These are phyloP conservation scores for Diospyros lotus DNA, from an alignment of 148 eudicot species.

Conservation along the genomic window DNA sequence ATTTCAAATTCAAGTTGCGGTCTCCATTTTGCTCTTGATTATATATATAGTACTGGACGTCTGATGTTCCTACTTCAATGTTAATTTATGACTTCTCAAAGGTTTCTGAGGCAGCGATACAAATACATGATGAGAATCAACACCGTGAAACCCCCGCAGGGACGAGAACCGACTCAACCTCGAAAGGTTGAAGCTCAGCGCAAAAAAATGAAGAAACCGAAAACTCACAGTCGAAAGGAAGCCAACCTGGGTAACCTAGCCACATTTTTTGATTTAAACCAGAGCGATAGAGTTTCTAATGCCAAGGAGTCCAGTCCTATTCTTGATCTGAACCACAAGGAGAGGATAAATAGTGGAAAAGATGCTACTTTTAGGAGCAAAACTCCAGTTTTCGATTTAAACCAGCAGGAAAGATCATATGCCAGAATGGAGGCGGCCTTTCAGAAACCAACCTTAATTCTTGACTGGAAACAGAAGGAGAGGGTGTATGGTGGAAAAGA, in stretches of 20 bases:
- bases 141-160: slow-evolving; percentile 13
- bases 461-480: slow-evolving; percentile 32
- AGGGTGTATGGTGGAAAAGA: slow-evolving; percentile 23
- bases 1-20: background rate
- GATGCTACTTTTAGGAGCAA: slow-evolving; percentile 5
- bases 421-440: slow-evolving; percentile 14
- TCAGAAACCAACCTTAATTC: slow-evolving; percentile 6
- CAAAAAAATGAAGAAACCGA: slow-evolving; percentile 13
- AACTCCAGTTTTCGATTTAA: slow-evolving; percentile 19
- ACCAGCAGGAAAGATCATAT: slow-evolving; percentile 18
- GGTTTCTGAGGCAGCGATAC: slow-evolving; percentile 38
- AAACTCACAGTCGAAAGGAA: slow-evolving; percentile 17
- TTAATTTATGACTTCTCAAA: slow-evolving; percentile 13
- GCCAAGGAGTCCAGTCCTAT: slow-evolving; percentile 19
- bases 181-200: slow-evolving; percentile 5
- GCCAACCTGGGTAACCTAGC: slow-evolving; percentile 2
- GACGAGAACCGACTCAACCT: slow-evolving; percentile 15
- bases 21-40: too few relatives aligned
- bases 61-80: background rate
- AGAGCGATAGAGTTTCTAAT: slow-evolving; percentile 11
- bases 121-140: slow-evolving; percentile 24
- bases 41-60: background rate
- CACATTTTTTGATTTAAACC: slow-evolving; percentile 7
- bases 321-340: slow-evolving; percentile 16
- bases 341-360: slow-evolving; percentile 11